Evolutionary conservation across 805 yeast species (phyloP).

Genomic region (Blastobotrys americana): DNA sequence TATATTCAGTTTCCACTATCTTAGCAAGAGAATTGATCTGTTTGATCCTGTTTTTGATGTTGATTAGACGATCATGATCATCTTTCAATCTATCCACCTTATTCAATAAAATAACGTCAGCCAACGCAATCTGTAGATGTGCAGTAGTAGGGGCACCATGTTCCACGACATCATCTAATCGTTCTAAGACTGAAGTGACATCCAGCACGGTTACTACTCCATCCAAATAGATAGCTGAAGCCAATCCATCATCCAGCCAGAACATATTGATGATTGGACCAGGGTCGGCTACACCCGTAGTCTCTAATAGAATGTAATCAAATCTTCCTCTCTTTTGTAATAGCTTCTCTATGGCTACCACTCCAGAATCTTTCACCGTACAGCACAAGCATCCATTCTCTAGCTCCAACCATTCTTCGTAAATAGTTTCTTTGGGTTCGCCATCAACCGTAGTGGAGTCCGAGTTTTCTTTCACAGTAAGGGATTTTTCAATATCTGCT

Average conservation of each 20-base stretch:
- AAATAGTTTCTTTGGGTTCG: conserved; percentile 33
- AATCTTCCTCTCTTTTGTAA: conserved; percentile 65
- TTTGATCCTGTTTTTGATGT: conserved; percentile 36
- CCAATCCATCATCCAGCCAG: conserved; percentile 89
- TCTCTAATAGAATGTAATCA: conserved; percentile 87
- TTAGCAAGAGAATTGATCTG: conserved; percentile 66
- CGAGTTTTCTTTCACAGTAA: conserved; percentile 56
- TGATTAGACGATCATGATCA: conserved; percentile 11
- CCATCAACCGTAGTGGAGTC: not conserved
- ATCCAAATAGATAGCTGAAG: conserved; percentile 79
- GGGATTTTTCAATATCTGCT: conserved; percentile 77
- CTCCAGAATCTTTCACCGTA: conserved; percentile 92
- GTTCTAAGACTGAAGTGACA: conserved; percentile 46
- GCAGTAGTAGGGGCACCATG: conserved; percentile 59
- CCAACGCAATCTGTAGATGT: conserved; percentile 80
- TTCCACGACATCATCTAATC: conserved; percentile 54
- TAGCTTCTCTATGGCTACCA: conserved; percentile 83
- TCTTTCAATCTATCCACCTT: conserved; percentile 53
- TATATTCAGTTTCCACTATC: conserved; percentile 58
- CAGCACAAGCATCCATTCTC: conserved; percentile 98
- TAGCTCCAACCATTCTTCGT: conserved; percentile 91
- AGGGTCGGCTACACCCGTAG: conserved; percentile 96
- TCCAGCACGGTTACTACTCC: conserved; percentile 89
- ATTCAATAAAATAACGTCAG: conserved; percentile 75
- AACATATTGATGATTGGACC: conserved; percentile 96